A percentile compares a stretch with the other conserved stretches of the same genome.
These are phyloP conservation scores for Cutaneotrichosporon sp. DNA, from an alignment of 1,284 basidiomycete species.

Conservation along the genomic window DNA sequence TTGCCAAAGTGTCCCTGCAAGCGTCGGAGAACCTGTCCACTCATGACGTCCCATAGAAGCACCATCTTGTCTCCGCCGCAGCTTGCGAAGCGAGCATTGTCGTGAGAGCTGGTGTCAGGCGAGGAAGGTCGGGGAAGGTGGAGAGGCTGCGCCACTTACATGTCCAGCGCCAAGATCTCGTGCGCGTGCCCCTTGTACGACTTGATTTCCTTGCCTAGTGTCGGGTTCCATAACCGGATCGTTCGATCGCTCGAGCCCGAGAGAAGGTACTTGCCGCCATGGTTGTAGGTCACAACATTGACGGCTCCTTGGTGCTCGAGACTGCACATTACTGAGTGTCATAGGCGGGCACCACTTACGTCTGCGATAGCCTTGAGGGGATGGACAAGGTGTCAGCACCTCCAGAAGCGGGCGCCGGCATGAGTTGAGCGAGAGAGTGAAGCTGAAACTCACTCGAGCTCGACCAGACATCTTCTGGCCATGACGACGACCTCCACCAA, in stretches of 20 bases:
- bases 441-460: neutral
- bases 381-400: conserved; percentile 22
- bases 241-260: conserved; percentile 91
- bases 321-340: conserved; percentile 23
- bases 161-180: conserved; percentile 84
- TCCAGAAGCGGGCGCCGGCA: conserved; percentile 25
- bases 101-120: conserved; percentile 66
- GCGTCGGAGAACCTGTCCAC: conserved; percentile 76
- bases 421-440: neutral
- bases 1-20: conserved; percentile 86
- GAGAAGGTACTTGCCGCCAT: conserved; percentile 82
- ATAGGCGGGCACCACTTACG: conserved; percentile 22
- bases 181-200: conserved; percentile 87
- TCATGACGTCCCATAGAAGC: conserved; percentile 93
- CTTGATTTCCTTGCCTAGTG: conserved; percentile 82
- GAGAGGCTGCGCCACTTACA: conserved; percentile 63
- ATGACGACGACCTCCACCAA: conserved; percentile 9
- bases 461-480: neutral
- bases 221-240: conserved; percentile 88
- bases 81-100: conserved; percentile 91
- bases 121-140: neutral
- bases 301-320: conserved; percentile 72
- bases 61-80: conserved; percentile 91
- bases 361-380: conserved; percentile 33
- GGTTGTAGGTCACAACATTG: conserved; percentile 80